Percentiles rank a stretch among this genome's conserved stretches.
phyloP scores from a whole-genome alignment of 192 early-diverging fungal genomes.

The Kickxella alabastrina region DNA sequence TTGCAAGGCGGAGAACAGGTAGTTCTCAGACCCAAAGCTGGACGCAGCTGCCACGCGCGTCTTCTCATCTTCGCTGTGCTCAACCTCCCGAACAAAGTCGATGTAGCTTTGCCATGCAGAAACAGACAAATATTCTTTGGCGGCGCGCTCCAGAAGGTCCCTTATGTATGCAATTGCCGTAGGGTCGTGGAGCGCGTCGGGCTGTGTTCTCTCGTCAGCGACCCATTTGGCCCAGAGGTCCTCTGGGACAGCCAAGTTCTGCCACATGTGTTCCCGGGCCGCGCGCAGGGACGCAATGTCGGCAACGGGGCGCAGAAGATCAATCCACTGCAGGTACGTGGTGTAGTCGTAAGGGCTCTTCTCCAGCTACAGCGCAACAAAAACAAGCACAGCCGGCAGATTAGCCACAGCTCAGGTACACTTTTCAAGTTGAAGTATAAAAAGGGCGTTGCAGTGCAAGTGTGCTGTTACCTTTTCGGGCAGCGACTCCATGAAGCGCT shows the following conservation, averaged over 20 bases:
- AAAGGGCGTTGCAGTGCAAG: no score
- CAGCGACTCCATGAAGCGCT: constrained; percentile 23
- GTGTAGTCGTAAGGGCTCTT: constrained; percentile 35
- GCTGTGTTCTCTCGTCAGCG: constrained; percentile 24
- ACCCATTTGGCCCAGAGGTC: constrained; percentile 28
- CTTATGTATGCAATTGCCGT: constrained; percentile 7
- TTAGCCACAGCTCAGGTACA: no score
- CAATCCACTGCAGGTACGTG: constrained; percentile 31
- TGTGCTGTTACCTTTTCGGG: constrained; percentile 27
- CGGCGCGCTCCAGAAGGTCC: constrained; percentile 12
- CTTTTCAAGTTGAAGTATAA: no score
- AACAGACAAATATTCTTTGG: constrained; percentile 15
- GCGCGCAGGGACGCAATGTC: constrained; percentile 37
- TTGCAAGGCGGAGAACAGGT: constrained; percentile 9
- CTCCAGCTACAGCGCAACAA: constrained; percentile 36
- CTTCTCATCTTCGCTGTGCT: background rate
- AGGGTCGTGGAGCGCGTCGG: constrained; percentile 6
- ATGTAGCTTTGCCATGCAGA: constrained; percentile 35
- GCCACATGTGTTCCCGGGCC: constrained; percentile 26
- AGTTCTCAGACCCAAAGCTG: constrained; percentile 17
- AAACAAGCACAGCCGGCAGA: no score
- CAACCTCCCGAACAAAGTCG: constrained; percentile 14
- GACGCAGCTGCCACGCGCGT: constrained; percentile 14
- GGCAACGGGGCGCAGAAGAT: constrained; percentile 23
- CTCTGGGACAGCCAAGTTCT: constrained; percentile 21